Conservation (phyloP, 2,329 filamentous ascomycete species). For the Phaeomoniella chlamydospora region DNA sequence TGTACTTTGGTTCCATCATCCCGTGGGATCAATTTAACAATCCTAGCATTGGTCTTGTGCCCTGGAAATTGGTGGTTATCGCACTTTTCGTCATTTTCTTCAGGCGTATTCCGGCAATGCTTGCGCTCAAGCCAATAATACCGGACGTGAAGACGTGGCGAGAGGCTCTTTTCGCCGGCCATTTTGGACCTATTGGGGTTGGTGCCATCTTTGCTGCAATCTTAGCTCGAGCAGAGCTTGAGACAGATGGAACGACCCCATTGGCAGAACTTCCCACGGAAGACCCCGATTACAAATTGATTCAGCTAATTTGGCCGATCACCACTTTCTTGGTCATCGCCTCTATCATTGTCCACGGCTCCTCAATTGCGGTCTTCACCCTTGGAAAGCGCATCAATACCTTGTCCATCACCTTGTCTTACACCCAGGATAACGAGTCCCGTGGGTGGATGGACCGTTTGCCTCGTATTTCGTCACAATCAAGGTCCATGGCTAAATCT, state of each 20-base stretch:
- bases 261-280: conserved; percentile 40
- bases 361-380: conserved; percentile 95
- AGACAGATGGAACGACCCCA: conserved; percentile 59
- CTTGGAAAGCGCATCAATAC: conserved; percentile 98
- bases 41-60: conserved; percentile 54
- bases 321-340: conserved; percentile 85
- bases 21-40: conserved; percentile 89
- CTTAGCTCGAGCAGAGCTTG: conserved; percentile 79
- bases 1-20: conserved; percentile 93
- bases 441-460: conserved; percentile 91
- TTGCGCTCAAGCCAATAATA: conserved; percentile 79
- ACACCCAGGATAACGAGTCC: conserved; percentile 78
- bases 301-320: conserved; percentile 88
- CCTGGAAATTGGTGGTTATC: conserved; percentile 87
- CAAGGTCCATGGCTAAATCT: conserved; percentile 63
- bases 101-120: conserved; percentile 89
- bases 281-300: conserved; percentile 50
- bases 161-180: conserved; percentile 88
- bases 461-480: conserved; percentile 68
- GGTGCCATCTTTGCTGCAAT: conserved; percentile 94
- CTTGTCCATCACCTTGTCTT: conserved; percentile 85
- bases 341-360: conserved; percentile 91
- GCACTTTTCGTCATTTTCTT: conserved; percentile 91
- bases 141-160: conserved; percentile 97
- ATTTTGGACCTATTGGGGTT: conserved; percentile 95